Base-by-base conservation (phyloP, 2,329 filamentous ascomycete species). In the Cytospora piceicola region DNA sequence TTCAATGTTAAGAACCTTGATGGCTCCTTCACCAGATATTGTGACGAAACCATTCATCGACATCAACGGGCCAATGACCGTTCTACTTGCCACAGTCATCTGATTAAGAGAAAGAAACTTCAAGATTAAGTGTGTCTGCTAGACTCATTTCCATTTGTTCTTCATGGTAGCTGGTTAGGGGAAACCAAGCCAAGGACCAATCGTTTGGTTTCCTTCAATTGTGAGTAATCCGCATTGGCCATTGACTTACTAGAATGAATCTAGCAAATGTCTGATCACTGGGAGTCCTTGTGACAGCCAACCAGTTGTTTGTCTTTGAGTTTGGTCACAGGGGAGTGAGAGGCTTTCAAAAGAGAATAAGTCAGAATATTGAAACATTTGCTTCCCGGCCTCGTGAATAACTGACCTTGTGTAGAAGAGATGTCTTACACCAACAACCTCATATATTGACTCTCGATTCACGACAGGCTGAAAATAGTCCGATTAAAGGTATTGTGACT, bases 1-100 rank as follows among this genome's bases (percentile, higher is more conserved):
- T 24, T n/a, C n/a, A n/a, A n/a, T n/a, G n/a, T n/a, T 53, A 20
- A 22, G 52, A 39, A 67, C 65, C 65, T 55, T 64, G 65, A 67
- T 67, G 57, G 65, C 61, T 49, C 65, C 53, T 58, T 64, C 57
- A 61, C 52, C 22, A 32, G 34, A 51, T 55, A 14, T 14, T 30
- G 46, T 66, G 60, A 63, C 54, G 46, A 32, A 36, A 36, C 49
- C 29, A n/a, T 54, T 24, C 29, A 22, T 24, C 8, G 20, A 8
- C 22, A 20, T n/a, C 39, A 20, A 42, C 6, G 2, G 15, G 15
- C 39, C 14, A 17, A 42, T 17, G 14, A 14, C 12, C 9, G 12
- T 15, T 42, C 2, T 2, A n/a, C 8, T 46, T 9, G 6, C 42
- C 42, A 22, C n/a, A 3, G n/a, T 49, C 9, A 24, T 22, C 14